Evolutionary conservation across 768 basidiomycete genomes (phyloP).

Genomic region (Cyathus striatus): DNA sequence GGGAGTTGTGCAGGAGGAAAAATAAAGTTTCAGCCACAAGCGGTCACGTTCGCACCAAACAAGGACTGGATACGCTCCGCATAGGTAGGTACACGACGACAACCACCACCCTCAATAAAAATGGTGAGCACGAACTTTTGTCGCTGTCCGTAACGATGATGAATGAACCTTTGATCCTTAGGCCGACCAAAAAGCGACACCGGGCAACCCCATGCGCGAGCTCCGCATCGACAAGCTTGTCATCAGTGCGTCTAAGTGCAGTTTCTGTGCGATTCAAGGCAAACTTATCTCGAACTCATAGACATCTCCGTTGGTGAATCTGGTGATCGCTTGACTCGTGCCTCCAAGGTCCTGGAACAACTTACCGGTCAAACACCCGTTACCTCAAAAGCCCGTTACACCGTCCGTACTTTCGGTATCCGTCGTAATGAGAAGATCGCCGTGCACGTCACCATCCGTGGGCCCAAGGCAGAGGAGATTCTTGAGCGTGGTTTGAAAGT

Average conservation of each 20-base stretch:
- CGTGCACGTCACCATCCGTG: conserved; percentile 96
- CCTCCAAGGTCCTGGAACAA: conserved; percentile 98
- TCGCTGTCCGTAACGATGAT: conserved; percentile 3
- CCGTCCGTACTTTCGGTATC: conserved; percentile 98
- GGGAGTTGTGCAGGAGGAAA: conserved; percentile 24
- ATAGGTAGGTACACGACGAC: conserved; percentile 31
- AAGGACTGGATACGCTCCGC: conserved; percentile 16
- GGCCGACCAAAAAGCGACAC: conserved; percentile 87
- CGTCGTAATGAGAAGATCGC: conserved; percentile 99
- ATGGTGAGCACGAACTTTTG: conserved; percentile 27
- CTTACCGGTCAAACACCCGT: conserved; percentile 99
- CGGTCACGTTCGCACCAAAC: conserved; percentile 16
- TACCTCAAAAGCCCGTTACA: conserved; percentile 99
- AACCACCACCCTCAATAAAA: conserved; percentile 31
- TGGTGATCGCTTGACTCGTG: conserved; percentile 97
- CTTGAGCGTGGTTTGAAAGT: conserved; percentile 98
- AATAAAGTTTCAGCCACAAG: conserved; percentile 40
- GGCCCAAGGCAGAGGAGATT: conserved; percentile 99
- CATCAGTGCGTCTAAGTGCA: conserved; percentile 74
- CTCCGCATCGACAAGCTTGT: conserved; percentile 97
- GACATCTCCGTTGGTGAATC: conserved; percentile 99
- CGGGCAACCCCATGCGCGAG: conserved; percentile 94
- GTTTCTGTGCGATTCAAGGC: too few species aligned
- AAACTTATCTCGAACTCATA: too few species aligned
- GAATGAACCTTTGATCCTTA: conserved; percentile 20